A percentile compares a stretch with the other conserved stretches of the same genome.
Evolutionary conservation across 106 monocot species (phyloP).

Genomic region (Narthecium ossifragum): DNA sequence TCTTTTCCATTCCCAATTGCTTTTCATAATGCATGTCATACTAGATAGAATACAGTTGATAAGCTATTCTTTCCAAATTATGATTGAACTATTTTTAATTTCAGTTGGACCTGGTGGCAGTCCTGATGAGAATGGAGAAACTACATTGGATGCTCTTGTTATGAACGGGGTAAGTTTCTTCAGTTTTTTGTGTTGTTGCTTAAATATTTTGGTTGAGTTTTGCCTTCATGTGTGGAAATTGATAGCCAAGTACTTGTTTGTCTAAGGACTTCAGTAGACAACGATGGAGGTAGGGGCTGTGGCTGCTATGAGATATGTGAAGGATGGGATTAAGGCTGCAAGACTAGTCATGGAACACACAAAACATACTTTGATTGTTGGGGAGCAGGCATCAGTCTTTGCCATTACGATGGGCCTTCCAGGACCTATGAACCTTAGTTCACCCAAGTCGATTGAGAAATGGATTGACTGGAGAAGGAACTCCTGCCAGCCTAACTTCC

Average conservation of each 20-base stretch:
- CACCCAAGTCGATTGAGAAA: constrained; percentile 60
- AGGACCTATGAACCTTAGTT: constrained; percentile 77
- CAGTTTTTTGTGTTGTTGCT: not conserved
- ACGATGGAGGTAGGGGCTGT: constrained; percentile 94
- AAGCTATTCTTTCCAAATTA: too few species aligned
- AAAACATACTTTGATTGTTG: constrained; percentile 75
- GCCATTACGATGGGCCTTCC: constrained; percentile 92
- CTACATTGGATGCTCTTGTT: constrained; percentile 85
- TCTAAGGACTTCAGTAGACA: constrained; percentile 53
- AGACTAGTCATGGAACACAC: constrained; percentile 81
- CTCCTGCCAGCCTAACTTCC: constrained; percentile 76
- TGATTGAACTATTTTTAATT: too few species aligned
- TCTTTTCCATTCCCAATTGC: too few species aligned
- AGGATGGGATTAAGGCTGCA: constrained; percentile 87
- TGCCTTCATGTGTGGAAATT: constrained; percentile 13
- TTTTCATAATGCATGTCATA: too few species aligned
- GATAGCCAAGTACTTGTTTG: constrained; percentile 16
- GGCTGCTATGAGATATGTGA: constrained; percentile 90
- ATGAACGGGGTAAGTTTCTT: constrained; percentile 78
- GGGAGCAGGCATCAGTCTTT: constrained; percentile 80
- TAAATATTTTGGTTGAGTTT: not conserved
- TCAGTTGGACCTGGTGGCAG: constrained; percentile 94
- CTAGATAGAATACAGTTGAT: too few species aligned
- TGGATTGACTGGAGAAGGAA: constrained; percentile 70
- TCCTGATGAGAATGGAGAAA: constrained; percentile 98